These are phyloP conservation scores for Neurospora tetrasperma DNA, from an alignment of 495 filamentous ascomycete genomes.

Conservation along the genomic window DNA sequence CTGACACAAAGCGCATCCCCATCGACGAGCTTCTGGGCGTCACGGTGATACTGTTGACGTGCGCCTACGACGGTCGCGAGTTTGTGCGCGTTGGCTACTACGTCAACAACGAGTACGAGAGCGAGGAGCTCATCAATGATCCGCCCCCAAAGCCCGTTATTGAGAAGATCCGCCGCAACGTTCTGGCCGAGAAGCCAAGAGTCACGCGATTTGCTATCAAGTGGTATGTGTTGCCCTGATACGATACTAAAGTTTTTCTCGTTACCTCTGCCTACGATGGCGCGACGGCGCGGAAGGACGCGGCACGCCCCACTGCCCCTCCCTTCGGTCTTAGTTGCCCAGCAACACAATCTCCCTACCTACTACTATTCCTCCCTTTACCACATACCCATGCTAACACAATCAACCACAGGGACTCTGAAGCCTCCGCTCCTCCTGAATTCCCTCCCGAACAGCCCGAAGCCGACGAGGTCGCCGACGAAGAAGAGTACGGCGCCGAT, in stretches of 20 bases:
- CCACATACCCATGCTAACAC: conserved; percentile 9
- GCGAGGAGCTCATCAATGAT: conserved; percentile 74
- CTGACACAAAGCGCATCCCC: conserved; percentile 80
- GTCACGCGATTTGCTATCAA: conserved; percentile 99
- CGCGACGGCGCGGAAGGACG: not conserved
- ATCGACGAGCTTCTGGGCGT: conserved; percentile 92
- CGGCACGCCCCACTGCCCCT: not conserved
- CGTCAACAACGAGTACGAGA: conserved; percentile 96
- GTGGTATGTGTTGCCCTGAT: conserved; percentile 50
- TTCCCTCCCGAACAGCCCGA: conserved; percentile 97
- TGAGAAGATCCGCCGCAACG: conserved; percentile 81
- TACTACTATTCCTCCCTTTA: not conserved
- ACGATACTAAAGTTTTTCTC: not conserved
- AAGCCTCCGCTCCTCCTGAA: conserved; percentile 89
- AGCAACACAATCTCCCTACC: not conserved
- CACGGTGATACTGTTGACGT: conserved; percentile 91
- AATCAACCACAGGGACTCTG: conserved; percentile 62
- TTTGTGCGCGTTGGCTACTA: conserved; percentile 99
- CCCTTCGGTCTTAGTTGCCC: not conserved
- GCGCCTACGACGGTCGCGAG: conserved; percentile 90
- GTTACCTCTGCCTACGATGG: not conserved
- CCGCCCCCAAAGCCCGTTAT: conserved; percentile 86
- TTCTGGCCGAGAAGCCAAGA: conserved; percentile 92
- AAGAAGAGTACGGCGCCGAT: conserved; percentile 83
- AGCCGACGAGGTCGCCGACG: conserved; percentile 75